phyloP scores from a whole-genome alignment of 192 early-diverging fungal genomes.

The Umbelopsis isabellina region DNA sequence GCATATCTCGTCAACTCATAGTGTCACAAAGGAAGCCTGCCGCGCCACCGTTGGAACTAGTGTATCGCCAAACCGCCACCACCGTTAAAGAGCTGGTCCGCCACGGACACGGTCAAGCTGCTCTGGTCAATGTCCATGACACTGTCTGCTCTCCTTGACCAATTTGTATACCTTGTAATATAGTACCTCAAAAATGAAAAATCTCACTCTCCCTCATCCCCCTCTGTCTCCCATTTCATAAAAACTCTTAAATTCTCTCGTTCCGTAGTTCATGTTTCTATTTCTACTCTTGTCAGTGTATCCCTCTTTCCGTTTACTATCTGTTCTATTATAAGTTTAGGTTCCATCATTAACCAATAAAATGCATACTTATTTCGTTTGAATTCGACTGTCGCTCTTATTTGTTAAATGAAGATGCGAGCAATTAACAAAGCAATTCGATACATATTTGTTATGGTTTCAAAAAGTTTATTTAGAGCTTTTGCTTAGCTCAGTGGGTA shows the following conservation, averaged over 20 bases:
- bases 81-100: constrained; percentile 41
- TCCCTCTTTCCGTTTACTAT: no score
- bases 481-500: no score
- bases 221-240: not conserved
- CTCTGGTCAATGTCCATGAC: constrained; percentile 48
- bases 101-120: constrained; percentile 39
- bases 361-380: no score
- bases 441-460: no score
- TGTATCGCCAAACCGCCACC: constrained; percentile 43
- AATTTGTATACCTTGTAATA: constrained; percentile 1
- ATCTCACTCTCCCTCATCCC: not conserved
- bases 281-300: no score
- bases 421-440: no score
- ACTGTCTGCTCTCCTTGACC: constrained; percentile 1
- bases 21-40: constrained; percentile 17
- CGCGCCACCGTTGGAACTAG: constrained; percentile 43
- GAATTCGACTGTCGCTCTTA: no score
- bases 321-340: no score
- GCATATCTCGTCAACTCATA: not conserved
- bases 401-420: no score
- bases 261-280: no score
- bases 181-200: not conserved
- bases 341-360: no score
- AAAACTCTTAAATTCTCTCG: not conserved
- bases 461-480: no score